Evolutionary conservation across 306 rosid species (phyloP).

Genomic region (Inga leiocalycina): DNA sequence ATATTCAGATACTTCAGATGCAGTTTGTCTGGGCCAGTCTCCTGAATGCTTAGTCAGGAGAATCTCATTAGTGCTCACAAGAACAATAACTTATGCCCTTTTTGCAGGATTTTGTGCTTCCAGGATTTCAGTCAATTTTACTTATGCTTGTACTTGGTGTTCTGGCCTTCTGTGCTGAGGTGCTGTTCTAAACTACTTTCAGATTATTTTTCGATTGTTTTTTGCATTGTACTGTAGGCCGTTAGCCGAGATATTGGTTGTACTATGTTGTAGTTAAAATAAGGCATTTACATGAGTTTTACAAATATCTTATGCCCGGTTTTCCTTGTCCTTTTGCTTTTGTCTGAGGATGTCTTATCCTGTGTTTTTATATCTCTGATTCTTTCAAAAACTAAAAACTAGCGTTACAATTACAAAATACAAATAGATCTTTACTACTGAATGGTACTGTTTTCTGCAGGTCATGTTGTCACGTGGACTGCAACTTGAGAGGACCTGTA

Average conservation of each 20-base stretch:
- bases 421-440: background rate
- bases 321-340: slow-evolving; percentile 9
- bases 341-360: slow-evolving; percentile 12
- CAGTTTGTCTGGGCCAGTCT: slow-evolving; percentile 13
- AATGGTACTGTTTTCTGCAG: slow-evolving; percentile 40
- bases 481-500: slow-evolving; percentile 84
- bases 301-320: background rate
- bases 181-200: slow-evolving; percentile 34
- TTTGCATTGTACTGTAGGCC: background rate
- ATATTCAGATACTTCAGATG: slow-evolving; percentile 6
- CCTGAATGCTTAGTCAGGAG: background rate
- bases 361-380: background rate
- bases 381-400: background rate
- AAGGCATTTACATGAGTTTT: background rate
- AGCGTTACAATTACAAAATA: background rate
- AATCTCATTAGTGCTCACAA: background rate
- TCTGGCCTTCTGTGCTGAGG: slow-evolving; percentile 85
- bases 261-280: background rate
- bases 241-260: background rate
- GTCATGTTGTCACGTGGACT: slow-evolving; percentile 75
- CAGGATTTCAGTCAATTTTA: slow-evolving; percentile 49
- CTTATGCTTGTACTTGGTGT: slow-evolving; percentile 62
- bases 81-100: background rate
- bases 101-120: slow-evolving; percentile 72
- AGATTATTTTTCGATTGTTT: background rate